Base-by-base conservation (phyloP, 2,329 filamentous ascomycete genomes). In the Cercospora nicotianae region DNA sequence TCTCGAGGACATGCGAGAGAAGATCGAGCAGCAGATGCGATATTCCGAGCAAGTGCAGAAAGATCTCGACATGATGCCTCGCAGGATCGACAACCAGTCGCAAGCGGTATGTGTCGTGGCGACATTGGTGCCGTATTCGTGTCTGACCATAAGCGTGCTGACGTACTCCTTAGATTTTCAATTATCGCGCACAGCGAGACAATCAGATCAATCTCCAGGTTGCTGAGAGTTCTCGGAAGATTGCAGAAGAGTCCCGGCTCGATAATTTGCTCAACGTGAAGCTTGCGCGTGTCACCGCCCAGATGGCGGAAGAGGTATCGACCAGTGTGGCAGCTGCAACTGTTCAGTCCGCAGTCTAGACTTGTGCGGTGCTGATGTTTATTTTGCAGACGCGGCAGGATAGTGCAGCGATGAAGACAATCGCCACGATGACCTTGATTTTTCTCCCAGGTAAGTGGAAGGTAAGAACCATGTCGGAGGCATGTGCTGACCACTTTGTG, bases 351-450 rank as follows among this genome's bases (percentile, higher is more conserved):
- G 45, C 45, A 51, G 45, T 58, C 53, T 58, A 18, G 53, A n/a
- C 13, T n/a, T n/a, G 53, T 2, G 53, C 23, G 23, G 28, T 57
- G 26, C 53, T 58, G 30, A 58, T 18, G 13, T 28, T 33, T 12
- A 5, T 51, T n/a, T n/a, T 30, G 53, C 53, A 58, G 62, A 75
- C 76, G 26, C 66, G 76, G 60, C 70, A 76, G 8, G 80, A 82
- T 67, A 80, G 76, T 45, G 76, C 78, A 16, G 81, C 79, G 12
- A 83, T 83, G 81, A 82, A 82, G 71, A 81, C 80, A 0, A 82
- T 83, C 18, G 81, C 81, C 0, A 75, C 82, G 8, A 74, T 81
- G 68, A 83, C 81, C 1, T 69, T 83, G 18, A 74, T 81, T 5
- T 83, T 83, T 75, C 76, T 83, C 48, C 81, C 81, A 2, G 75